A percentile compares a stretch with the other conserved stretches of the same genome.
Conservation (phyloP, 345 rosid genomes). For the Eucalyptus curtisii region DNA sequence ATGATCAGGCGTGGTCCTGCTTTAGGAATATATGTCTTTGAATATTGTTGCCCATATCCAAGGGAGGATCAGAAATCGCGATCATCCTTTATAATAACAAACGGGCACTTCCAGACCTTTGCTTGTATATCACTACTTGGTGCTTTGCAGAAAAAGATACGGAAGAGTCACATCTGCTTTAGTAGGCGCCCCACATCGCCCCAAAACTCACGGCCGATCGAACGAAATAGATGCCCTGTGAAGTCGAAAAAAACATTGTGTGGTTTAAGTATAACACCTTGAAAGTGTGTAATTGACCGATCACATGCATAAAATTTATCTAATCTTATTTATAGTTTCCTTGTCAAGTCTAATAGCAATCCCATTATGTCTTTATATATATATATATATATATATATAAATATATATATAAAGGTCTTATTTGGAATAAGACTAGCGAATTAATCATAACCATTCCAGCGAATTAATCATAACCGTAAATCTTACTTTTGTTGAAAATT, state of each 20-base stretch:
- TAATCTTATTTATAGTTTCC: not conserved
- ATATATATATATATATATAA: not conserved
- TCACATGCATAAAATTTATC: not conserved
- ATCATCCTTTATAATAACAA: not conserved
- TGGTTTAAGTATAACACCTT: not conserved
- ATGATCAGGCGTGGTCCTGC: not conserved
- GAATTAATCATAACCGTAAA: not conserved
- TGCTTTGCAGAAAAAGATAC: not conserved
- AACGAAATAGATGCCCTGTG: not conserved
- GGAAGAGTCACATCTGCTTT: not conserved
- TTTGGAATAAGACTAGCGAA: not conserved
- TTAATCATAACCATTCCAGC: not conserved
- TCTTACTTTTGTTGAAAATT: not conserved
- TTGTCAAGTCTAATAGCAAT: not conserved
- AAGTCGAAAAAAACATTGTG: not conserved
- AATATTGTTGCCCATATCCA: not conserved
- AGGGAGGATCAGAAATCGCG: not conserved
- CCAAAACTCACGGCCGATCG: not conserved
- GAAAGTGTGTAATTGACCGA: not conserved
- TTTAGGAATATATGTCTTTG: not conserved
- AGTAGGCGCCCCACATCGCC: not conserved
- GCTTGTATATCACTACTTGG: not conserved
- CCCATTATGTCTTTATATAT: not conserved
- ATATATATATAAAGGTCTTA: no score
- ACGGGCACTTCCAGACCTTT: not conserved